Conservation (phyloP, 2,329 filamentous ascomycete species). For the Metarhizium guizhouense region DNA sequence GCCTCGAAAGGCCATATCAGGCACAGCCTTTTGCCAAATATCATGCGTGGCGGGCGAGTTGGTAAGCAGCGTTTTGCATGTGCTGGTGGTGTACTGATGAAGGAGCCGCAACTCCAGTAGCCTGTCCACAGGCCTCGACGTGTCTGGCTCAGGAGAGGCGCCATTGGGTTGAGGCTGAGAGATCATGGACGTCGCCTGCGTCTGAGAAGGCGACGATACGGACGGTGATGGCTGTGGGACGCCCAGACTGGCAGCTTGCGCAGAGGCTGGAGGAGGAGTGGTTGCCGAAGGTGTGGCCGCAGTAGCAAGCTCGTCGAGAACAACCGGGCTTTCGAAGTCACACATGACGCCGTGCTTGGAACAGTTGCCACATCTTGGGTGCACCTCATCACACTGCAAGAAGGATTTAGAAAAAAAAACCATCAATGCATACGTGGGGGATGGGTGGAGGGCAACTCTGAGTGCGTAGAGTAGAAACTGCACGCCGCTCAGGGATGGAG, state of each 20-base stretch:
- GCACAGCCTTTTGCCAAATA: slow-evolving; percentile 53
- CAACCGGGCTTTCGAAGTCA: slow-evolving; percentile 50
- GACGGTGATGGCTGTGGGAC: slow-evolving; percentile 12
- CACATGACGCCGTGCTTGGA: slow-evolving; percentile 57
- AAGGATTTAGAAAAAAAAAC: background rate
- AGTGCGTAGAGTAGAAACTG: background rate
- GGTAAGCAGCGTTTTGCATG: slow-evolving; percentile 49
- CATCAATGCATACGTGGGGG: too few species aligned
- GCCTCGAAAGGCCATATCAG: slow-evolving; percentile 50
- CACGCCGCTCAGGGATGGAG: background rate
- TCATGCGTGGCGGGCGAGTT: slow-evolving; percentile 41
- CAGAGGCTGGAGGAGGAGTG: slow-evolving; percentile 9
- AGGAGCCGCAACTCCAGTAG: slow-evolving; percentile 54
- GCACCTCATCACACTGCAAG: slow-evolving; percentile 53
- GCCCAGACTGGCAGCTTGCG: slow-evolving; percentile 1
- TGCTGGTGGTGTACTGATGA: slow-evolving; percentile 55
- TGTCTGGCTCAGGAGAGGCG: slow-evolving; percentile 16
- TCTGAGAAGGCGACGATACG: slow-evolving; percentile 21
- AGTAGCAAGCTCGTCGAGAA: slow-evolving; percentile 34
- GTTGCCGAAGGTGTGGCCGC: slow-evolving; percentile 18
- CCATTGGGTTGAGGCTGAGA: slow-evolving; percentile 7
- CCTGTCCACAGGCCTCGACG: slow-evolving; percentile 31
- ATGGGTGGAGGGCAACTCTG: too few species aligned
- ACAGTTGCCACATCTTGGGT: slow-evolving; percentile 58
- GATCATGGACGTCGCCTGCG: slow-evolving; percentile 18